phyloP scores from a whole-genome alignment of 140 eudicot species.

The Stevia rebaudiana region DNA sequence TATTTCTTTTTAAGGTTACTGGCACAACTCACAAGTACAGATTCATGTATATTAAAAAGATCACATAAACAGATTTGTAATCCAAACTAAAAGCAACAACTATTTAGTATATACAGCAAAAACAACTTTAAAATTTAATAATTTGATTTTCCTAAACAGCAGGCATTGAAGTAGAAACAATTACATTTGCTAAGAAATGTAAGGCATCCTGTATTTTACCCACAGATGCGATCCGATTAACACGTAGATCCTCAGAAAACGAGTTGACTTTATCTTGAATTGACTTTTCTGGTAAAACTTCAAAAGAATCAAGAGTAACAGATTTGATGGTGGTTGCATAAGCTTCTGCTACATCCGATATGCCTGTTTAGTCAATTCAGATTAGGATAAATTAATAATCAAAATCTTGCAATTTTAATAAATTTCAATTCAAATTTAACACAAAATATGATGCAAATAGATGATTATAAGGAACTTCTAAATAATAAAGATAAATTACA shows the following conservation, averaged over 20 bases:
- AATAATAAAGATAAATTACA: neutral
- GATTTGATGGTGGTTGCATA: slow-evolving; percentile 65
- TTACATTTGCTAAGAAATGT: slow-evolving; percentile 59
- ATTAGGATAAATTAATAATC: neutral
- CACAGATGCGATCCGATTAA: slow-evolving; percentile 53
- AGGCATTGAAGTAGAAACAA: slow-evolving; percentile 69
- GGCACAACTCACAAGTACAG: slow-evolving; percentile 13
- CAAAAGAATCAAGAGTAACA: slow-evolving; percentile 47
- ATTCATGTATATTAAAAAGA: slow-evolving; percentile 14
- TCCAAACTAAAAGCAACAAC: slow-evolving; percentile 17
- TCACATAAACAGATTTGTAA: slow-evolving; percentile 9
- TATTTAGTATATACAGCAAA: slow-evolving; percentile 52
- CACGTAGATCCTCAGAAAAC: slow-evolving; percentile 49
- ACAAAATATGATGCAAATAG: too few species aligned
- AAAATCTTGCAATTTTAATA: neutral
- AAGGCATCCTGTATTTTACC: slow-evolving; percentile 81
- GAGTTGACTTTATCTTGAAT: slow-evolving; percentile 58
- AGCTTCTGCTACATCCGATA: slow-evolving; percentile 94
- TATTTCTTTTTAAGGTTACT: slow-evolving; percentile 6
- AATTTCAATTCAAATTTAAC: neutral
- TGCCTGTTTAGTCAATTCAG: slow-evolving; percentile 41
- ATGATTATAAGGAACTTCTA: too few species aligned
- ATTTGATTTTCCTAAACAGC: slow-evolving; percentile 34
- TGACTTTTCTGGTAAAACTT: slow-evolving; percentile 44
- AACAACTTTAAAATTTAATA: slow-evolving; percentile 5